Base-by-base conservation (phyloP, 345 rosid species). In the Sonneratia caseolaris region DNA sequence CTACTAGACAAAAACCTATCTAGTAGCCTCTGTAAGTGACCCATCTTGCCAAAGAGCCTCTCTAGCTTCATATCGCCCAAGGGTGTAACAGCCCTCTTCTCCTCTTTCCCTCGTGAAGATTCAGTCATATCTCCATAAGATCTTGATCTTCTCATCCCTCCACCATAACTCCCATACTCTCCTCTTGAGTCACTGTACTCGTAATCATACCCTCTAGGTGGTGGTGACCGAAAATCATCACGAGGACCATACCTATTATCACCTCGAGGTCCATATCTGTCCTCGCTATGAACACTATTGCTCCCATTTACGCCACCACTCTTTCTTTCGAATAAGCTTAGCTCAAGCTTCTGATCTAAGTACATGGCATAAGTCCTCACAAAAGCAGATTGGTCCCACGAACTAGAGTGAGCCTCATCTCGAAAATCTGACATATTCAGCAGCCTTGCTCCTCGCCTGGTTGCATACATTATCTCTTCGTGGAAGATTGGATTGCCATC, bases 321-420 rank as follows among this genome's bases (percentile, higher is more conserved):
- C 53, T 86, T 95, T 72, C 86, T 84, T 76, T 95, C 97, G 71
- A 74, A 90, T 62, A 89, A 72, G 22, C 69, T 64, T 24, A 86
- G 76, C 71, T 92, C 97, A 27, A 95, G 82, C 78, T 81, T 83
- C 84, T 95, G 90, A 37, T 92, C 97, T 55, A 95, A 82, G 53
- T 86, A 95, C 85, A 77, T 68, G 18, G 97, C 93, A 56, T 89
- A 90, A 71, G 88, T 80, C 75, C 91, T 83, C 38, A 95, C 93
- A 49, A 95, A 95, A 7, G 86, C 92, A 0, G 92, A 84, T 45
- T 92, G 91, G 79, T 95, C 97, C 99, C 97, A 95, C 0, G 97
- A 90, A 71, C 83, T 90, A 16, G 99, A 95, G 82, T 95, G 99
- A 0, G 97, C 97, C 82, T 89, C 97, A 15, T 93, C 98, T 16